phyloP scores from a whole-genome alignment of 179 eudicot genomes.

The Carnegiea gigantea region DNA sequence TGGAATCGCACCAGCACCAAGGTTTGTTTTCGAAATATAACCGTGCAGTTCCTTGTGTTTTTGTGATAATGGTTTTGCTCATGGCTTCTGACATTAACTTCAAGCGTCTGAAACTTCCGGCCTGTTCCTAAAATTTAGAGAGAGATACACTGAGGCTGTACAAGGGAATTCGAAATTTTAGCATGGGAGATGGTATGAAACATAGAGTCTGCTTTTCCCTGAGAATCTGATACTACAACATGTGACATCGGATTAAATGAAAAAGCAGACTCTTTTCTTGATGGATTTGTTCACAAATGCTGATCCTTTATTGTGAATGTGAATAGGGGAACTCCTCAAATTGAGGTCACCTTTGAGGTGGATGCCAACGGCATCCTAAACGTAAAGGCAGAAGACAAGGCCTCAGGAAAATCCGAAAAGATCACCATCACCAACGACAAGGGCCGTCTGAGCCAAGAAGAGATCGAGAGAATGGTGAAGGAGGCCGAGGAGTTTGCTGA shows the following conservation, averaged over 20 bases:
- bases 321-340: constrained; percentile 76
- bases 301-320: background rate
- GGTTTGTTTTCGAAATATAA: constrained; percentile 30
- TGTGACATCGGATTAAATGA: too few species aligned
- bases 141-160: background rate
- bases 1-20: constrained; percentile 68
- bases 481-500: constrained; percentile 72
- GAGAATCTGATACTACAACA: too few species aligned
- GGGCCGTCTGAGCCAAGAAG: constrained; percentile 68
- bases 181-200: too few species aligned
- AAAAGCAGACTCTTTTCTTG: too few species aligned
- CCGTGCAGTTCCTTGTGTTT: background rate
- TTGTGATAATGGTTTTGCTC: background rate
- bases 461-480: constrained; percentile 55
- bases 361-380: constrained; percentile 71
- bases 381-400: constrained; percentile 78
- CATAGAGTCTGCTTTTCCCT: too few species aligned
- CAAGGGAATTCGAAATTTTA: background rate
- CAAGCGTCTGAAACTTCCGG: background rate
- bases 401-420: constrained; percentile 58
- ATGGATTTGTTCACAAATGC: background rate
- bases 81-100: background rate
- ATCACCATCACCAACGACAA: constrained; percentile 80
- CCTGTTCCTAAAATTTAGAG: background rate
- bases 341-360: constrained; percentile 73